Base-by-base conservation (phyloP, 23 red algal genomes). In the Agarophyton chilense region DNA sequence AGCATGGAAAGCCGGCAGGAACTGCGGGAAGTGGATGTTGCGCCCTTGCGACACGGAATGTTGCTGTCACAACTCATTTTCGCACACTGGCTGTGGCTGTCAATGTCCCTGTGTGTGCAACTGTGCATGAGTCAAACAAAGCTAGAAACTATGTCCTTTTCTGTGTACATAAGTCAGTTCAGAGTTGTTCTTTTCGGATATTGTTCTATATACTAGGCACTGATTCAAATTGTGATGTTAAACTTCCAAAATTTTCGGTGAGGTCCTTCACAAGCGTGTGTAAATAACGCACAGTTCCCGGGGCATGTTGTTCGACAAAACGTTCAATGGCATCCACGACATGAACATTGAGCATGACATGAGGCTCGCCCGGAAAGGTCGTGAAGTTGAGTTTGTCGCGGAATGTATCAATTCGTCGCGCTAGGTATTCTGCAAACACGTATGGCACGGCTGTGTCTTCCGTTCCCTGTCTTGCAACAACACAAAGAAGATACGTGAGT, bases 211-310 rank as follows among this genome's bases (percentile, higher is more conserved):
- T 49, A 19, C 4, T 74, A 47, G 39, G 68, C 43, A 74, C 41
- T 28, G 68, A 74, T 74, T 74, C 68, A 9, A 74, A 49, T 43
- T 33, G 68, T 29, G 41, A 74, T 34, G 68, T 39, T 74, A 74
- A 74, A 74, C 68, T 74, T 43, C 12, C 68, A 77, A 89, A 89
- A 28, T 66, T 89, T 65, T 78, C 72, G 40, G 85, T 79, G n/a
- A 89, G 68, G 51, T 89, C 52, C 2, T 67, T 16, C 0, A 89
- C 71, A 34, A 89, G 85, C 46, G 50, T 45, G 13, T 65, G 10
- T 1, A 89, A 39, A 32, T 74, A 89, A 16, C 67, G 67, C 46
- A 60, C 74, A 11, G 85, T 89, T 35, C 85, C 85, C 34, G 85
- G 67, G 10, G 85, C 85, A 4, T 55, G 67, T 32, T 78, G 38